phyloP scores from a whole-genome alignment of 768 basidiomycete genomes.

The Wakefieldia striispora region DNA sequence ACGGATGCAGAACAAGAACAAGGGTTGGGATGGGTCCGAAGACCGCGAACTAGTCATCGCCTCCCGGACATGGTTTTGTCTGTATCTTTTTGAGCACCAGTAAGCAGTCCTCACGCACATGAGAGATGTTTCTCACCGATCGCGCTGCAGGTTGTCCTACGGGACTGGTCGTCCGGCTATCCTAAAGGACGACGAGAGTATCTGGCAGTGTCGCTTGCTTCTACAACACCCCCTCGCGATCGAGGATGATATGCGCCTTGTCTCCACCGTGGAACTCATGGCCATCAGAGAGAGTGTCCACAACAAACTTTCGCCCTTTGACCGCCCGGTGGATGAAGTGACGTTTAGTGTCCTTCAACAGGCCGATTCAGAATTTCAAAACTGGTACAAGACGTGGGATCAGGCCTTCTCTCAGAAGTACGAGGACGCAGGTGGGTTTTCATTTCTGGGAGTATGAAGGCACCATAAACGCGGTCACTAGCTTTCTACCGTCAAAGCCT shows the following conservation, averaged over 20 bases:
- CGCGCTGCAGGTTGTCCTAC: constrained; percentile 76
- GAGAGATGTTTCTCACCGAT: neutral
- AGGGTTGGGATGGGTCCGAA: constrained; percentile 43
- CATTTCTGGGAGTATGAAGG: constrained; percentile 3
- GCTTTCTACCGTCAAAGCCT: constrained; percentile 87
- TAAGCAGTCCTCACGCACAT: constrained; percentile 37
- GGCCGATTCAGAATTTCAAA: constrained; percentile 74
- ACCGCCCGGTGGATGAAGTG: constrained; percentile 69
- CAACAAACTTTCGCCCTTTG: constrained; percentile 76
- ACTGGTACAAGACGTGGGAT: constrained; percentile 84
- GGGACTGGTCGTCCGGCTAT: constrained; percentile 93
- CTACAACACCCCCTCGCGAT: constrained; percentile 86
- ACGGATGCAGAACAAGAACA: constrained; percentile 71
- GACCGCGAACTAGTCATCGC: constrained; percentile 81
- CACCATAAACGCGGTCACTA: constrained; percentile 25
- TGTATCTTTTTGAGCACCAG: constrained; percentile 95
- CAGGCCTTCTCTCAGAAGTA: constrained; percentile 77
- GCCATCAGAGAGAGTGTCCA: constrained; percentile 84
- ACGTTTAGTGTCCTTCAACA: constrained; percentile 70
- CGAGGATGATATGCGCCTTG: constrained; percentile 91
- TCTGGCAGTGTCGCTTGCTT: constrained; percentile 74
- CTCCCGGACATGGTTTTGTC: constrained; percentile 88
- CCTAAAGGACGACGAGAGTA: constrained; percentile 89
- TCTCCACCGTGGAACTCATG: constrained; percentile 93
- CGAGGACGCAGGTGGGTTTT: constrained; percentile 66